Evolutionary conservation across 805 yeast genomes (phyloP), one percentile per base, ranked within the genome.

Genomic region (Candida golubevii): DNA sequence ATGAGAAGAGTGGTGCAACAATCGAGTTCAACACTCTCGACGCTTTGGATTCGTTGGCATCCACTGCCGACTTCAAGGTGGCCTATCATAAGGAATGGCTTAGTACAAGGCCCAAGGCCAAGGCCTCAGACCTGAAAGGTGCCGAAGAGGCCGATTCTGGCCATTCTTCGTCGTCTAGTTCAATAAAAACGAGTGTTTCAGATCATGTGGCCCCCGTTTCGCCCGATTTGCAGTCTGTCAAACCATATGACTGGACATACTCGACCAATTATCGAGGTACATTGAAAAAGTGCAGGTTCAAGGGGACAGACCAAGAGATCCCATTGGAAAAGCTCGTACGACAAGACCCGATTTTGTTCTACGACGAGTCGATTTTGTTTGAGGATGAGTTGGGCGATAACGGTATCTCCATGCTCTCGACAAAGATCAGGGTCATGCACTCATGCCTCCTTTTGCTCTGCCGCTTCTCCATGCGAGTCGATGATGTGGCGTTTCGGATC

Each of bases 301-400:
- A 11, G 4, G 31, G 47, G 3, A 55, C 65, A 4, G 41, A 50
- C 10, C 58, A 59, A 23, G 56, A 56, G 29, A 78, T 91, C 10
- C 99, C 99, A 0, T 54, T 87, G 14, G 79, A 80, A 11, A 80
- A 82, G 58, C 71, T 93, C 33, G 70, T 79, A 31, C 69, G 74
- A 46, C 88, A 84, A 7, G 96, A 88, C 56, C 96, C 96, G 1
- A 93, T 93, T 36, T 59, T 88, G 43, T 89, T 87, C 62, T 93
- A 80, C 59, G 97, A 89, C 59, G 97, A 91, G 55, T 79, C 88
- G 71, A 79, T 87, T 7, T 68, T 93, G 29, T 93, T 79, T 60
- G 99, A 93, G 60, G 99, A 93, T 59, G 99, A 93, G 61, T 71
- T 93, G 44, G 98, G 96, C 4, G 99, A 93, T 62, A 93, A 91